A percentile compares a stretch with the other conserved stretches of the same genome.
These are phyloP conservation scores for Pythium dissimile DNA, from an alignment of 352 stramenopile species.

Conservation along the genomic window DNA sequence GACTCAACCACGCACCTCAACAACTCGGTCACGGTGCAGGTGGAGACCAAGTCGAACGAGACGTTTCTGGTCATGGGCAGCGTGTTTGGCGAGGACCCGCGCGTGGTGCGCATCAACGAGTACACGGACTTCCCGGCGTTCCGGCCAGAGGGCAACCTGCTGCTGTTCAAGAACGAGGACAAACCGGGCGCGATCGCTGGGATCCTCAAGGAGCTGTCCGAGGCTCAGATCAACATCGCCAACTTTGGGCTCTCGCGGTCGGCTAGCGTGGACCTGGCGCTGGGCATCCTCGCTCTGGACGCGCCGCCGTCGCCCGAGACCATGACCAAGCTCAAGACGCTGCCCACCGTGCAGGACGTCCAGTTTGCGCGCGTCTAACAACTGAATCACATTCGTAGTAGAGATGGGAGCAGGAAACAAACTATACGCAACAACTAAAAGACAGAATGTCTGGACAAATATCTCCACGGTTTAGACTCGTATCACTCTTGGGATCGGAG, in stretches of 20 bases:
- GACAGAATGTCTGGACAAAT: no score
- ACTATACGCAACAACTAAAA: no score
- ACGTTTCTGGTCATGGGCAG: constrained; percentile 67
- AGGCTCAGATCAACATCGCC: constrained; percentile 81
- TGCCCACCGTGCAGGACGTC: constrained; percentile 63
- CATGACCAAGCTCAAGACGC: constrained; percentile 51
- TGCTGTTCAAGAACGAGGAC: constrained; percentile 86
- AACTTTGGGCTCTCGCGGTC: constrained; percentile 81
- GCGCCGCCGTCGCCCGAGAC: constrained; percentile 49
- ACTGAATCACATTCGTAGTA: not conserved
- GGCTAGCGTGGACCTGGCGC: constrained; percentile 44
- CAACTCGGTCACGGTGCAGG: constrained; percentile 72
- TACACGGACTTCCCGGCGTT: constrained; percentile 85
- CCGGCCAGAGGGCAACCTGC: constrained; percentile 68
- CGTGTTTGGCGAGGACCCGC: constrained; percentile 80
- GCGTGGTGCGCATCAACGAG: constrained; percentile 76
- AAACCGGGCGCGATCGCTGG: constrained; percentile 70
- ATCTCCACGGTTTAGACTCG: no score
- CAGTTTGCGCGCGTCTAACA: constrained; percentile 61
- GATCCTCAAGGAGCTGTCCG: constrained; percentile 63
- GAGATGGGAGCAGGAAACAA: not conserved
- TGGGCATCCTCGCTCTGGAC: constrained; percentile 77
- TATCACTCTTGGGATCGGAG: not conserved
- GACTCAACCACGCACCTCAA: constrained; percentile 57
- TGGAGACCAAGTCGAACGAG: constrained; percentile 58